Conservation (phyloP, 768 basidiomycete species). For the Kwoniella bestiolae region DNA sequence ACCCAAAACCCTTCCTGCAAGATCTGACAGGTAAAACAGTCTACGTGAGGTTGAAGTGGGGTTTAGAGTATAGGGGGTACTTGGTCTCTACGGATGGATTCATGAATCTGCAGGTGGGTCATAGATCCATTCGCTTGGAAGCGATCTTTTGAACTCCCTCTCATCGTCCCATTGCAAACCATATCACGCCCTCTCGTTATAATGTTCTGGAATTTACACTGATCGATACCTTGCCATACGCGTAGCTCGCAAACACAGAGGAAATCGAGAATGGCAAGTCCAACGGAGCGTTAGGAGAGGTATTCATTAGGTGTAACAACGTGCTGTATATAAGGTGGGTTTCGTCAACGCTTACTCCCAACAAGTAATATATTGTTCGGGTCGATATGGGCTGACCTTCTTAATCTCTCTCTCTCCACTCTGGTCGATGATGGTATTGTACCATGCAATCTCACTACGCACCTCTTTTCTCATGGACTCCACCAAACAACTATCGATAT, state of each 20-base stretch:
- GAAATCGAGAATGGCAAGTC: constrained; percentile 96
- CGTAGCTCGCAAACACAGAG: constrained; percentile 95
- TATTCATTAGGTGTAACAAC: constrained; percentile 96
- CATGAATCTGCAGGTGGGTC: constrained; percentile 93
- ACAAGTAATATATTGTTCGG: background rate
- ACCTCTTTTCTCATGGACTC: background rate
- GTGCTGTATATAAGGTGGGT: constrained; percentile 76
- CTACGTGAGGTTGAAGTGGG: constrained; percentile 96
- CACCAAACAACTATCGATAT: no score
- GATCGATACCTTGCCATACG: no score
- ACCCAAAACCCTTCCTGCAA: constrained; percentile 98
- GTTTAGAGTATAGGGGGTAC: constrained; percentile 98
- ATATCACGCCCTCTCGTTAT: no score
- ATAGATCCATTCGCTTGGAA: no score
- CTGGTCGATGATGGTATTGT: no score
- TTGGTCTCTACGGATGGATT: constrained; percentile 98
- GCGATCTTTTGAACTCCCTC: no score
- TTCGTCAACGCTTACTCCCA: background rate
- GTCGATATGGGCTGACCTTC: background rate
- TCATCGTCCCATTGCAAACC: no score
- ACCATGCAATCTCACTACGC: background rate
- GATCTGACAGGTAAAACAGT: constrained; percentile 97
- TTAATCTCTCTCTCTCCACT: background rate
- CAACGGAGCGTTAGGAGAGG: constrained; percentile 95
- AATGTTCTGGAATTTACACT: no score